Evolutionary conservation across 2,329 filamentous ascomycete species (phyloP), one percentile per base, ranked within the genome.

Genomic region (Aurifilum marmelostoma): DNA sequence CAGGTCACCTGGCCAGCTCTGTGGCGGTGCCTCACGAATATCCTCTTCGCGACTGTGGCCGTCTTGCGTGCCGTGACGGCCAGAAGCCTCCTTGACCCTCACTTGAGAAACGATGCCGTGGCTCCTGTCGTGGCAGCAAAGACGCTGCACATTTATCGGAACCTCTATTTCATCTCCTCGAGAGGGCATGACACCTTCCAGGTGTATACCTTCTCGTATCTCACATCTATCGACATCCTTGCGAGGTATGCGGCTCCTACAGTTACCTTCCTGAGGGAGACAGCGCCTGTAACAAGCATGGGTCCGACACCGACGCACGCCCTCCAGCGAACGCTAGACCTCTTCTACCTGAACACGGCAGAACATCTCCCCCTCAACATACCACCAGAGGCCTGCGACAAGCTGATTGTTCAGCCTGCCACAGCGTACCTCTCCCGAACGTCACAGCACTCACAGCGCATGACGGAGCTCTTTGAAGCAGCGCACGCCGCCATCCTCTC

Each of bases 321-420:
- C 6, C 82, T 93, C 1, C 88, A 93, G 73, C 86, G 91, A 68
- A 90, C 87, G 24, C 82, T 95, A n/a, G 92, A 96, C 76, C 86
- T 97, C 21, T 97, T 93, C 81, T 97, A 97, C 79, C 86, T 97
- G 71, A 96, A 97, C 76, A 88, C 91, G 0, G 90, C 92, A 2
- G 94, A 97, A 77, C 92, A 97, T 77, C 89, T 97, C 70, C 90
- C 93, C 0, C 83, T 94, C 11, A 82, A 88, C 2, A 80, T 97
- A 1, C 83, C 92, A 0, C 85, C 91, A 0, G 80, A 85, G 3
- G 85, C 87, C 2, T 93, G 89, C 74, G 92, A 97, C 74, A 83
- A 88, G 2, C 83, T 97, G 1, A 86, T 97, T 21, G 83, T 97
- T 65, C 86, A 89, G 43, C 90, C 92, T 1, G 91, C 93, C 8